Evolutionary conservation across 352 stramenopile genomes (phyloP).

Genomic region (Pythium apleroticum): DNA sequence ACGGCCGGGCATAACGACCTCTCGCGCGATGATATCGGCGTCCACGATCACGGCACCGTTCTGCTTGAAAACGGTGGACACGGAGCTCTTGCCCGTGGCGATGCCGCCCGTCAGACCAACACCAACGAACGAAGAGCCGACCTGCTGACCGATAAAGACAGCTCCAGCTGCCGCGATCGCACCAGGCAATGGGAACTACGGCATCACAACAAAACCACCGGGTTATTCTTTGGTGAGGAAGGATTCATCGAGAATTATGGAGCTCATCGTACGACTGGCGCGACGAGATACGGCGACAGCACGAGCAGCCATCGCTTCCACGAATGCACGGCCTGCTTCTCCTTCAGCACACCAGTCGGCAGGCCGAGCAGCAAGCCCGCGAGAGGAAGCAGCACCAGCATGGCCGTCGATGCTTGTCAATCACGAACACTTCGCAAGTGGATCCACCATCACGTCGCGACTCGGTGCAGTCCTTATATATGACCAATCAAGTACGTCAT

Average conservation of each 20-base stretch:
- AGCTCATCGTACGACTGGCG: constrained; percentile 36
- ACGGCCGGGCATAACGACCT: constrained; percentile 75
- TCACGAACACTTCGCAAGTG: background rate
- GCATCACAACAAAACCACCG: background rate
- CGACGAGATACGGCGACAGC: constrained; percentile 32
- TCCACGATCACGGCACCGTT: constrained; percentile 77
- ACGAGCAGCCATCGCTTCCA: constrained; percentile 43
- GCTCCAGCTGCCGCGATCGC: constrained; percentile 26
- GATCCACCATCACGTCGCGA: background rate
- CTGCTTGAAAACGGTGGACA: constrained; percentile 59
- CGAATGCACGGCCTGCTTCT: constrained; percentile 42
- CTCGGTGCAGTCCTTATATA: constrained; percentile 23
- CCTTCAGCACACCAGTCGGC: constrained; percentile 51
- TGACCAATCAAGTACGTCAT: constrained; percentile 28
- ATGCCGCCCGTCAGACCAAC: constrained; percentile 85
- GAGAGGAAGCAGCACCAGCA: constrained; percentile 37
- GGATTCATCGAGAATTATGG: background rate
- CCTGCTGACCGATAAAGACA: constrained; percentile 38
- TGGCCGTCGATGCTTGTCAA: constrained; percentile 15
- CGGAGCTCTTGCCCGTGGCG: constrained; percentile 81
- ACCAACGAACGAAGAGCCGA: constrained; percentile 64
- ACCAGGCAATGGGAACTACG: constrained; percentile 43
- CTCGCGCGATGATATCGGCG: constrained; percentile 72
- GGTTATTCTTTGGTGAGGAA: background rate
- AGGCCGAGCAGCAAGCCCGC: constrained; percentile 46